Evolutionary conservation across 2,329 filamentous ascomycete genomes (phyloP).

Genomic region (Chaetomiaceae sp.): DNA sequence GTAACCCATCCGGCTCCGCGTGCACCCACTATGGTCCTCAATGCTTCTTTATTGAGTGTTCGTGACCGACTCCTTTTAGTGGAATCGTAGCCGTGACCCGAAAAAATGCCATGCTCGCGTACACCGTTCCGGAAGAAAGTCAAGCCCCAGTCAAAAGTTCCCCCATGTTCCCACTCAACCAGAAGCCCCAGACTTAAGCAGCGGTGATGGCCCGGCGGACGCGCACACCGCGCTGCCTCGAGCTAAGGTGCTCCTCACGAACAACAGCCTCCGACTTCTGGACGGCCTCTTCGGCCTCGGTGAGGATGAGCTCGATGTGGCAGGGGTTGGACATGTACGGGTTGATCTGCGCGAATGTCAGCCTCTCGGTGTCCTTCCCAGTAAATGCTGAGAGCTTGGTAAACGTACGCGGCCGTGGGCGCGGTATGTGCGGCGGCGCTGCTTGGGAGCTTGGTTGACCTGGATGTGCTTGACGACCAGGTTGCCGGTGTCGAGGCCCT

Average conservation of each 20-base stretch:
- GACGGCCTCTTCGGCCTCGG: conserved; percentile 93
- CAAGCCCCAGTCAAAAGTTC: conserved; percentile 39
- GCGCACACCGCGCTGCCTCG: conserved; percentile 82
- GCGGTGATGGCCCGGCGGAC: conserved; percentile 61
- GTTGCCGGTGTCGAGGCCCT: conserved; percentile 96
- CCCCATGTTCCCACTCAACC: conserved; percentile 32
- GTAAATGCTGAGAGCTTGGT: background rate
- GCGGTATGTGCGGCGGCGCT: conserved; percentile 98
- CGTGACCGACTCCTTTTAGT: conserved; percentile 30
- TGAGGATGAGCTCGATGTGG: conserved; percentile 99
- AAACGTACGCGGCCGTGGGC: conserved; percentile 96
- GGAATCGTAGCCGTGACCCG: conserved; percentile 35
- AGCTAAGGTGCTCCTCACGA: conserved; percentile 70
- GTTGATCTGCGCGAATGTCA: conserved; percentile 73
- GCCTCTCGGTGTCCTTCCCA: conserved; percentile 7
- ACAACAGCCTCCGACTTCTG: conserved; percentile 75
- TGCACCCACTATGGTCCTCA: conserved; percentile 26
- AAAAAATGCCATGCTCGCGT: conserved; percentile 37
- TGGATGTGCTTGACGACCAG: conserved; percentile 99
- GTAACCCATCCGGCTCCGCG: conserved; percentile 21
- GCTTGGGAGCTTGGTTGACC: conserved; percentile 99
- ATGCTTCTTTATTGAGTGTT: conserved; percentile 31
- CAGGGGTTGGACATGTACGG: conserved; percentile 99
- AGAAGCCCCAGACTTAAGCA: conserved; percentile 45
- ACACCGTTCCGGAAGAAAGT: conserved; percentile 34